Base-by-base conservation (phyloP, 208 protist genomes). In the Trypanosoma brucei region DNA sequence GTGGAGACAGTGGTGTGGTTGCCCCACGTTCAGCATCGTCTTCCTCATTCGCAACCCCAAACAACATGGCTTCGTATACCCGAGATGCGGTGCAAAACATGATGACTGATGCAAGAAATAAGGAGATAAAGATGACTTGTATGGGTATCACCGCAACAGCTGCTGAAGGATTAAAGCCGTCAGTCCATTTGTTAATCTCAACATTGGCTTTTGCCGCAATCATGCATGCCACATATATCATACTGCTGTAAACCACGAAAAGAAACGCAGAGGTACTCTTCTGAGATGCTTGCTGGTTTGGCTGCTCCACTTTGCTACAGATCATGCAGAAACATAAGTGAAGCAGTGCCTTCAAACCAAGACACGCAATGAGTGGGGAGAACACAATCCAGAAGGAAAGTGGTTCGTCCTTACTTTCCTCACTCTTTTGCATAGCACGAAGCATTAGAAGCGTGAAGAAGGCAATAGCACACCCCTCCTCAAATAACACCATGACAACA, bases 341-440 rank as follows among this genome's bases (percentile, higher is more conserved):
- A 67, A 49, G 5, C 6, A 52, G 8, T 31, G 50, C 30, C 30
- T 35, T 6, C 22, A 54, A 5, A 5, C 49, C 55, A 67, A 62
- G 54, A 36, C 61, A 79, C 22, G 76, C 59, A 36, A 88, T 70
- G 39, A 88, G 78, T 3, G 82, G 82, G 2, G 78, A n/a, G 42
- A 84, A 78, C 38, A 88, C 45, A 9, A 76, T 40, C 78, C 78
- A 88, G 61, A 84, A 88, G 59, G 78, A 82, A 53, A 82, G 30
- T 30, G 61, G 22, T 13, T 59, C 31, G 3, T 11, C 48, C 33
- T 9, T 48, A 14, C 40, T 37, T 13, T 49, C 3, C 50, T 49
- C 44, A 64, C 61, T 31, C 54, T 2, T 52, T 38, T 70, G 59
- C 48, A 50, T 6, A 1, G 71, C 72, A 13, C 78, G 78, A 2